These are phyloP conservation scores for Triticum turgidum DNA, from an alignment of 176 grass and related monocot genomes.

Conservation along the genomic window DNA sequence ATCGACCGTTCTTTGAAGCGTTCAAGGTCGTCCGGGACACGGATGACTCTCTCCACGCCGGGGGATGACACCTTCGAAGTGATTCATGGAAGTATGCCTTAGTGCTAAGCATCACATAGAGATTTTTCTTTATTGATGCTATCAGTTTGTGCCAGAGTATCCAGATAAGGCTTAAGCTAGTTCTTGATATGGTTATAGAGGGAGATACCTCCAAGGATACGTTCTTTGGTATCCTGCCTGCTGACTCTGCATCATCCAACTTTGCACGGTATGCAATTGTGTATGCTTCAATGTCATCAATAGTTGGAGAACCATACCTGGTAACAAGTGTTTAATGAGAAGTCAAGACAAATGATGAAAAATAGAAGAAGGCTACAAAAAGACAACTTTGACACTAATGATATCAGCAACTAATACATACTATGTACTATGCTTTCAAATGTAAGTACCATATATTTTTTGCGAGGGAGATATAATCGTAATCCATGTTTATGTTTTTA, in stretches of 20 bases:
- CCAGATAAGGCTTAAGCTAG: slow-evolving; percentile 12
- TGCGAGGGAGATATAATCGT: neutral
- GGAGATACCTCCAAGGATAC: slow-evolving; percentile 73
- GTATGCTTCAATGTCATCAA: slow-evolving; percentile 88
- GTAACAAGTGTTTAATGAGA: slow-evolving; percentile 36
- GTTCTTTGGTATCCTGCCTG: slow-evolving; percentile 66
- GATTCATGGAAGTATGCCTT: neutral
- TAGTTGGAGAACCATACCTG: slow-evolving; percentile 95
- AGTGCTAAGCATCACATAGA: slow-evolving; percentile 20
- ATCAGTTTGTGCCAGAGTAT: slow-evolving; percentile 7
- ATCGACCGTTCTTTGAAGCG: slow-evolving; percentile 87
- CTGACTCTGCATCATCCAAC: slow-evolving; percentile 71
- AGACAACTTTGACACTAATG: neutral
- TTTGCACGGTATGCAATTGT: slow-evolving; percentile 68
- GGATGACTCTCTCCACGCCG: slow-evolving; percentile 73
- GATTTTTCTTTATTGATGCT: slow-evolving; percentile 11
- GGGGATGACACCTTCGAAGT: slow-evolving; percentile 85
- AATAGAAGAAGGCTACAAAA: neutral
- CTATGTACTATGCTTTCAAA: neutral
- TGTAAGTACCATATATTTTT: neutral
- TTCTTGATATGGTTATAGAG: neutral
- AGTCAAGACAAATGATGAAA: neutral
- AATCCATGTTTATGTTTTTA: neutral
- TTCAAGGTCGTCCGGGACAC: slow-evolving; percentile 78
- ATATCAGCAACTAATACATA: slow-evolving; percentile 4